Base-by-base conservation (phyloP, 352 stramenopile genomes). In the Phytophthora niederhauseri region DNA sequence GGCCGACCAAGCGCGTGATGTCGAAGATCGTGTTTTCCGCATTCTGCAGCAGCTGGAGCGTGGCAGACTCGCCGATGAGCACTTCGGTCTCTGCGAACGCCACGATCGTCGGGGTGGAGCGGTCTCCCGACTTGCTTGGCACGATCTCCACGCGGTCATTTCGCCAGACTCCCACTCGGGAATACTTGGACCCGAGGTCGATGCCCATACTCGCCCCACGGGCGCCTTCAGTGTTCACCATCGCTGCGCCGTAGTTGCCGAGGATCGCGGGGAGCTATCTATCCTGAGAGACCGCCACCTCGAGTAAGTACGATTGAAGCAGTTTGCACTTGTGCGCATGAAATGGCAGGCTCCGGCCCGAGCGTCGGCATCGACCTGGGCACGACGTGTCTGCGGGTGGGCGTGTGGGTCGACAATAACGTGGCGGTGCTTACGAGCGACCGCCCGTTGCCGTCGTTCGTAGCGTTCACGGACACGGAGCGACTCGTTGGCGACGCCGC, bases 351-450 rank as follows among this genome's bases (percentile, higher is more conserved):
- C n/a, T n/a, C n/a, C n/a, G n/a, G 3, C 52, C 3, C 20, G 22
- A 30, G 49, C 49, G 24, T 55, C 5, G 49, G 49, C 54, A 60
- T 60, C 54, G 54, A 60, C 20, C 54, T 60, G 54, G 38, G 55
- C 55, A 43, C 55, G 55, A 51, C 55, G 6, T 20, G 15, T 22
- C 15, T 57, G 36, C 55, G 48, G 22, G 55, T 61, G 22, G 55
- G 55, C 14, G 26, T 53, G 41, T 54, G 56, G 56, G 24, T 54
- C 24, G 46, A 54, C 56, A 20, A 62, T 24, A 46, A 43, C 43
- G 38, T 61, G 22, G 11, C 14, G 7, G 19, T 61, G 7, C n/a
- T 14, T 19, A 43, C 22, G 26, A 24, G 28, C 17, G n/a, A 41
- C 51, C 14, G 26, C 24, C 15, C 26, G 15, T 3, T 24, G 12